A percentile compares a stretch with the other conserved stretches of the same genome.
Evolutionary conservation across 371 early-diverging fungal genomes (phyloP).

Genomic region (Mucor circinelloides): DNA sequence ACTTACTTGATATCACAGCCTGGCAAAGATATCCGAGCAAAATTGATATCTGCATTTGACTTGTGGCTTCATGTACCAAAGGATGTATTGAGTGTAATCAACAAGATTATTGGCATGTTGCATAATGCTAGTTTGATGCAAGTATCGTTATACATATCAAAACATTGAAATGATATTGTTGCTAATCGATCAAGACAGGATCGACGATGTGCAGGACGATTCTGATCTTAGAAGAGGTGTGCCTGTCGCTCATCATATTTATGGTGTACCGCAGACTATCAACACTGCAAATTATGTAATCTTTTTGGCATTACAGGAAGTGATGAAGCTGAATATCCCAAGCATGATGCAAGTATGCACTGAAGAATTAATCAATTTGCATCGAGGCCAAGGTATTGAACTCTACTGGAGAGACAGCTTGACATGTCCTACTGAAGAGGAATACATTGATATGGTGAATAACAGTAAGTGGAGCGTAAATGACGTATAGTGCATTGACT

Average conservation of each 20-base stretch:
- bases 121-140: conserved; percentile 93
- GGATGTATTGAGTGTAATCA: conserved; percentile 67
- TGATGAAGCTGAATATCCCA: conserved; percentile 69
- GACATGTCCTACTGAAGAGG: conserved; percentile 80
- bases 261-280: conserved; percentile 89
- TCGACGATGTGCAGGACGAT: conserved; percentile 89
- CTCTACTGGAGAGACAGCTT: conserved; percentile 82
- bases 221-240: conserved; percentile 88
- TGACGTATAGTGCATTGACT: background rate
- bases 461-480: conserved; percentile 77
- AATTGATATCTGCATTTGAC: conserved; percentile 89
- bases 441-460: conserved; percentile 88
- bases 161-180: background rate
- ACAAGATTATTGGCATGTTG: conserved; percentile 88
- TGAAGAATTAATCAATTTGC: conserved; percentile 89
- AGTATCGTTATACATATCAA: conserved; percentile 6
- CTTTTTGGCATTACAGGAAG: conserved; percentile 86
- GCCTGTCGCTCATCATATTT: conserved; percentile 96
- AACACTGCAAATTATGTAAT: conserved; percentile 96
- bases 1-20: conserved; percentile 79
- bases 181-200: background rate
- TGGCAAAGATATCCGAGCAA: conserved; percentile 90
- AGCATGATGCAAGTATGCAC: conserved; percentile 80
- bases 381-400: conserved; percentile 93
- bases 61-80: conserved; percentile 82